Conservation (phyloP, 495 filamentous ascomycete species). For the Corynascus novoguineensis region DNA sequence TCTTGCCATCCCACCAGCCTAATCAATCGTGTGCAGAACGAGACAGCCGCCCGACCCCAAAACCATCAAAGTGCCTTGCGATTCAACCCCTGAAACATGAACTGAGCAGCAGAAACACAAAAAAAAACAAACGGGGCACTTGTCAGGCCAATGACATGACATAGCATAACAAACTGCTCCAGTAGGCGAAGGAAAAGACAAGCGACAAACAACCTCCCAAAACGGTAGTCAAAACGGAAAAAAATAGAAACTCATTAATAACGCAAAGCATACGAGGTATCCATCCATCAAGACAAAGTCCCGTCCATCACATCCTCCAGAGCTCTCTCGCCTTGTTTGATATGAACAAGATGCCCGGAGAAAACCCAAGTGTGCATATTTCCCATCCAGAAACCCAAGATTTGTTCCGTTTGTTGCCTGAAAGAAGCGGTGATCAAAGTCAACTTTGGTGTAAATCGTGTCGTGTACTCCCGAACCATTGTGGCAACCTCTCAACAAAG, state of each 20-base stretch:
- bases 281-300: neutral
- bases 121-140: conserved; percentile 2
- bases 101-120: neutral
- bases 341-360: neutral
- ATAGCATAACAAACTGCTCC: too few relatives aligned
- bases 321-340: neutral
- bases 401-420: neutral
- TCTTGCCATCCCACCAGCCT: neutral
- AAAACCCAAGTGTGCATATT: neutral
- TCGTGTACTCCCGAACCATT: neutral
- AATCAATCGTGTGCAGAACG: neutral
- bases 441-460: neutral
- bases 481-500: neutral
- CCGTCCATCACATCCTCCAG: neutral
- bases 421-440: neutral
- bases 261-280: neutral
- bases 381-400: neutral
- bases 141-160: too few relatives aligned
- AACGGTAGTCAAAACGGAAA: too few relatives aligned
- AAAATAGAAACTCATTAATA: too few relatives aligned
- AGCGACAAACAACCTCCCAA: too few relatives aligned
- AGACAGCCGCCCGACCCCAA: neutral
- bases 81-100: neutral
- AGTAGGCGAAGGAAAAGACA: too few relatives aligned
- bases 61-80: neutral